Evolutionary conservation across 202 grass and related monocot species (phyloP).

Genomic region (Setaria viridis): DNA sequence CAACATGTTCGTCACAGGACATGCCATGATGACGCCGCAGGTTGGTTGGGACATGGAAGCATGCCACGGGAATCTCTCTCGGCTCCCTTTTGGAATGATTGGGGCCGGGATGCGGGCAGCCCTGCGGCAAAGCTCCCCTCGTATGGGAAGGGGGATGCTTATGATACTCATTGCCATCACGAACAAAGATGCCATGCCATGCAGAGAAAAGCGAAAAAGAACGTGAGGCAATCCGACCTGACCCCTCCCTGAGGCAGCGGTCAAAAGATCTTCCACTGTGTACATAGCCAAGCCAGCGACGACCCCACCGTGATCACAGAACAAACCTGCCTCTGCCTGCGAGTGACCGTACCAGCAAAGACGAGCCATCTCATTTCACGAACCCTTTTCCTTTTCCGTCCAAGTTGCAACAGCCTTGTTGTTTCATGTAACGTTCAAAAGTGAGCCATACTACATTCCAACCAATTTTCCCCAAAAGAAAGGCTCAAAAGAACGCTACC

Average conservation of each 20-base stretch:
- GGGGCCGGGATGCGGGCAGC: constrained; percentile 47
- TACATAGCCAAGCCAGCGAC: constrained; percentile 23
- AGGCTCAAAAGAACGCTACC: constrained; percentile 33
- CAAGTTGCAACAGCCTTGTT: constrained; percentile 3
- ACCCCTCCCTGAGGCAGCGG: constrained; percentile 1
- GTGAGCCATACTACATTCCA: constrained; percentile 22
- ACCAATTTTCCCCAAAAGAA: constrained; percentile 29
- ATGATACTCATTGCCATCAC: constrained; percentile 48
- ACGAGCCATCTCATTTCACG: neutral
- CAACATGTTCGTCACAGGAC: constrained; percentile 10
- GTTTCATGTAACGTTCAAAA: constrained; percentile 37
- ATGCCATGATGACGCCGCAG: constrained; percentile 40
- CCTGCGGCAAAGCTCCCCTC: constrained; percentile 48
- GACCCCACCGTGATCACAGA: constrained; percentile 20
- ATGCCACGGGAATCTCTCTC: constrained; percentile 53
- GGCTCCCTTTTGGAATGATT: constrained; percentile 44
- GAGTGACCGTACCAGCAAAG: neutral
- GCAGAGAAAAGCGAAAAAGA: constrained; percentile 54
- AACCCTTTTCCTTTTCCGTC: constrained; percentile 21
- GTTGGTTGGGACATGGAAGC: constrained; percentile 40
- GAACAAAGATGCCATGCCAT: constrained; percentile 45
- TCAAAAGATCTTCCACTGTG: constrained; percentile 56
- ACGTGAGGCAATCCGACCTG: constrained; percentile 23
- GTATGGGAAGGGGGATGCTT: constrained; percentile 50
- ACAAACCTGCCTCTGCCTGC: neutral